A percentile compares a stretch with the other conserved stretches of the same genome.
These are phyloP conservation scores for Fraxinus latifolia DNA, from an alignment of 305 asterid genomes.

Conservation along the genomic window DNA sequence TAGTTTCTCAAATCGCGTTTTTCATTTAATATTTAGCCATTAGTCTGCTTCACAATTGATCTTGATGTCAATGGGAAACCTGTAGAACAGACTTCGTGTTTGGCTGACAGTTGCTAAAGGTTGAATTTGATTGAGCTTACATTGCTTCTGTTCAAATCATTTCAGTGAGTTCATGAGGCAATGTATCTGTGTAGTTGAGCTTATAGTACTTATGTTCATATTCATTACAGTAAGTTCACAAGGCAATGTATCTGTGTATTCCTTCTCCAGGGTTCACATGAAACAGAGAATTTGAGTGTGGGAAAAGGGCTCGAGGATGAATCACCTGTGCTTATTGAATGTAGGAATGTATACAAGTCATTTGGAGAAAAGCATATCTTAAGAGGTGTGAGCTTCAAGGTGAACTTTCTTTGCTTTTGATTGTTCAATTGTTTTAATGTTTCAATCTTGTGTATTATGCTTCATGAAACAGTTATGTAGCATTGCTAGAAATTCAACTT, in stretches of 20 bases:
- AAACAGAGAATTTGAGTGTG: slow-evolving; percentile 37
- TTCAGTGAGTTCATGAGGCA: neutral
- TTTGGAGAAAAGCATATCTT: slow-evolving; percentile 90
- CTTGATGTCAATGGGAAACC: neutral
- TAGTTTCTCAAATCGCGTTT: neutral
- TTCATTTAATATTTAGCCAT: neutral
- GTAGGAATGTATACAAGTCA: slow-evolving; percentile 86
- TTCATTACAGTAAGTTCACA: slow-evolving; percentile 1
- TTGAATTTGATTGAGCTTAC: neutral
- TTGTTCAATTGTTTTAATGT: neutral
- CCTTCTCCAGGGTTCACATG: slow-evolving; percentile 48
- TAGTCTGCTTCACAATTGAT: neutral
- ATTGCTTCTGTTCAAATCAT: neutral
- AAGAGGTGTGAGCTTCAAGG: slow-evolving; percentile 98
- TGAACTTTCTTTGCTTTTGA: slow-evolving; percentile 34
- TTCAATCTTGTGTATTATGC: neutral
- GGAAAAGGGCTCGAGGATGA: slow-evolving; percentile 43
- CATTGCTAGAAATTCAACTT: neutral
- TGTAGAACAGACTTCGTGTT: neutral
- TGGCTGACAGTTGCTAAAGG: neutral
- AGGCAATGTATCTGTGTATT: slow-evolving; percentile 10
- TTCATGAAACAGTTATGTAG: neutral
- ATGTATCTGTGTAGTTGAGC: neutral
- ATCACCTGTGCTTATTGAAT: slow-evolving; percentile 86
- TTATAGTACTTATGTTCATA: neutral